phyloP scores from a whole-genome alignment of 164 flowering plant genomes.

The Vitis riparia region DNA sequence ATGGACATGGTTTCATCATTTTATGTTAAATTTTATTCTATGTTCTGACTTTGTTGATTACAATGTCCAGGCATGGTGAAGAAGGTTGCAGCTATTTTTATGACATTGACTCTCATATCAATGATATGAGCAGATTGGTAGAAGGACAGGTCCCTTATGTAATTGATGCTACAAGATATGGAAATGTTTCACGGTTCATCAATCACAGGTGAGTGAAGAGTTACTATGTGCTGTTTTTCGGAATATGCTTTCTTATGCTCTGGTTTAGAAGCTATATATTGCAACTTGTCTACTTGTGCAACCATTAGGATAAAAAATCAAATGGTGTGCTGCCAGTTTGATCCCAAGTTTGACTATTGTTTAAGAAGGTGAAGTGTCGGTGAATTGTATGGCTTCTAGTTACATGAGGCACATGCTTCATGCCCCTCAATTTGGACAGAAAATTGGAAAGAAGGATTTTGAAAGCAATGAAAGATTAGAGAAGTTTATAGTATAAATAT shows the following conservation, averaged over 20 bases:
- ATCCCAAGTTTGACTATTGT: background rate
- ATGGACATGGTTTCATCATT: background rate
- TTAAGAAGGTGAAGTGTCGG: too few relatives aligned
- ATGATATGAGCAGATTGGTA: conserved; percentile 62
- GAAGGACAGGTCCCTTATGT: conserved; percentile 59
- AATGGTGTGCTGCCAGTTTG: background rate
- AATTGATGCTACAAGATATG: conserved; percentile 84
- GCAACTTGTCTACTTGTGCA: background rate
- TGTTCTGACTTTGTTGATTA: background rate
- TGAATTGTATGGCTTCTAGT: too few relatives aligned
- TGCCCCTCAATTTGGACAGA: too few relatives aligned
- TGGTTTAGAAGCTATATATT: background rate
- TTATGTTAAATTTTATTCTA: background rate
- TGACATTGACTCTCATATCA: conserved; percentile 56
- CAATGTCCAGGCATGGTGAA: conserved; percentile 47
- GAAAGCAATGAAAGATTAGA: too few relatives aligned
- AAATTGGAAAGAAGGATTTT: too few relatives aligned
- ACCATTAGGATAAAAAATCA: background rate
- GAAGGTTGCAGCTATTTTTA: conserved; percentile 68
- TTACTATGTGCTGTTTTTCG: background rate
- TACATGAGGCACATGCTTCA: too few relatives aligned
- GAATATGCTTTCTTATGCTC: background rate
- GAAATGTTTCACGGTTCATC: conserved; percentile 91
- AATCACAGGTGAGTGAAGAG: conserved; percentile 72
- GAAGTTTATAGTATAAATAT: too few relatives aligned